A percentile compares a stretch with the other conserved stretches of the same genome.
Evolutionary conservation across 192 early-diverging fungal genomes (phyloP).

Genomic region (Gigaspora rosea): DNA sequence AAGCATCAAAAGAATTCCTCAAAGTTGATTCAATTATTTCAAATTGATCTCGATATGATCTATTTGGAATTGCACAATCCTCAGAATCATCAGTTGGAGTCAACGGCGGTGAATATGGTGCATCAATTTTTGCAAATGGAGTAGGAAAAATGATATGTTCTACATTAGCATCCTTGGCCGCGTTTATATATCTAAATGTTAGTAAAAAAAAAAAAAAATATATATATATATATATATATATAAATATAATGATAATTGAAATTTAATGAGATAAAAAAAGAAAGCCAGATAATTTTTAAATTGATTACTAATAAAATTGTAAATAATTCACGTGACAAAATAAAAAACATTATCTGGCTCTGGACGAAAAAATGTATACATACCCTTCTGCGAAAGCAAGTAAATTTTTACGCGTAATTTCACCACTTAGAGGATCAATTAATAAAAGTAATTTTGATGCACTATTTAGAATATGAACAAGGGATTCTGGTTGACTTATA

Average conservation of each 20-base stretch:
- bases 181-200: constrained; percentile 9
- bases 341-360: too few species aligned
- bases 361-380: not conserved
- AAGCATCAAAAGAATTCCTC: not conserved
- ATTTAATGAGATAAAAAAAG: too few species aligned
- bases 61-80: not conserved
- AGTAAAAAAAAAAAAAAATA: not conserved
- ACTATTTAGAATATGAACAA: not conserved
- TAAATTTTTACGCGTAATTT: not conserved
- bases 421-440: not conserved
- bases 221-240: not conserved
- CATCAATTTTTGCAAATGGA: constrained; percentile 3
- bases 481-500: not conserved
- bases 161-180: constrained; percentile 10
- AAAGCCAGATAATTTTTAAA: too few species aligned
- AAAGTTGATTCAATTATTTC: constrained; percentile 1
- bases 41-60: constrained; percentile 13
- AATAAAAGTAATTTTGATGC: constrained; percentile 16
- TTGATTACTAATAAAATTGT: too few species aligned
- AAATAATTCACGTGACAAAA: too few species aligned
- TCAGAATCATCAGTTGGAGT: not conserved
- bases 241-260: too few species aligned
- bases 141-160: constrained; percentile 9
- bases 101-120: not conserved
- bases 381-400: constrained; percentile 15